phyloP scores from a whole-genome alignment of 306 rosid species.

The barrel medic (Medicago truncatula) region DNA sequence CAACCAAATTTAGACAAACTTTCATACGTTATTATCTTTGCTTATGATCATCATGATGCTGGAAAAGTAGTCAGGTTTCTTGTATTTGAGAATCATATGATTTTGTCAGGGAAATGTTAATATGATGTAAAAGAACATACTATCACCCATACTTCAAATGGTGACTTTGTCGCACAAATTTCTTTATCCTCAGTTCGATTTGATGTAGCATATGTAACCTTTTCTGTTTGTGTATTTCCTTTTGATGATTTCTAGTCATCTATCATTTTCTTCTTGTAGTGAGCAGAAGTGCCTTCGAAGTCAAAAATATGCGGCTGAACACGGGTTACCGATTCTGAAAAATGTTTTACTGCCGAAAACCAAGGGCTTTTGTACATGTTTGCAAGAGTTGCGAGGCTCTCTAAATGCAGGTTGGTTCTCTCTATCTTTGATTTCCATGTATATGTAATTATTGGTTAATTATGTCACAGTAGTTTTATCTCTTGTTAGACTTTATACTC shows the following conservation, averaged over 20 bases:
- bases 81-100: constrained; percentile 16
- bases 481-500: no score
- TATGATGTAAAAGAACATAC: neutral
- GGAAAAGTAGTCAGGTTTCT: constrained; percentile 6
- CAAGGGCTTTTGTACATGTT: constrained; percentile 71
- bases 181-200: constrained; percentile 7
- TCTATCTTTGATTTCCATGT: constrained; percentile 22
- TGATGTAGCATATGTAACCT: constrained; percentile 30
- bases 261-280: constrained; percentile 49
- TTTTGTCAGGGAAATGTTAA: constrained; percentile 16
- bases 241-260: constrained; percentile 14
- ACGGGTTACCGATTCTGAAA: constrained; percentile 67
- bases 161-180: constrained; percentile 8
- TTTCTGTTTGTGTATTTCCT: neutral
- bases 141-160: constrained; percentile 1
- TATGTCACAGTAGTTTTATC: neutral
- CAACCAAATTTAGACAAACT: constrained; percentile 1
- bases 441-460: constrained; percentile 18
- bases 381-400: constrained; percentile 64
- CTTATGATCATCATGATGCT: constrained; percentile 14
- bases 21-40: constrained; percentile 2
- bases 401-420: constrained; percentile 65
- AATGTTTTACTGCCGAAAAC: constrained; percentile 79
- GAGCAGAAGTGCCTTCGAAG: constrained; percentile 75
- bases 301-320: constrained; percentile 78